These are phyloP conservation scores for Botrytis paeoniae DNA, from an alignment of 2,329 filamentous ascomycete genomes.

Conservation along the genomic window DNA sequence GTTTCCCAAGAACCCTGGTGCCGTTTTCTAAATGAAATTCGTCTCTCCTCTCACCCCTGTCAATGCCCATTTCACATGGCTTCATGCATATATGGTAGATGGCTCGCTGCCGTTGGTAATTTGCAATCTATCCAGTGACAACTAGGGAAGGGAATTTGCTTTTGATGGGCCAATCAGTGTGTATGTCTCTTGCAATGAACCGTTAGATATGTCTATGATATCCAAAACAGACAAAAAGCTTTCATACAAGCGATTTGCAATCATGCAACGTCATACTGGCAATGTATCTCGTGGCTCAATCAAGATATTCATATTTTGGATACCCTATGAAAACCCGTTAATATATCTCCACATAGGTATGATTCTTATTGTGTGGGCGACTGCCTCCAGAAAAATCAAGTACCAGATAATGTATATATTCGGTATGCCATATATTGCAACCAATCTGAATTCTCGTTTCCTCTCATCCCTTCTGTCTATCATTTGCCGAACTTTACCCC, in stretches of 20 bases:
- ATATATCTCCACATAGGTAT: background rate
- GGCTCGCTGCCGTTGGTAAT: background rate
- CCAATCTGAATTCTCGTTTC: background rate
- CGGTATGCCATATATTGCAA: background rate
- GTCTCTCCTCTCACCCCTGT: background rate
- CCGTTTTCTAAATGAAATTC: background rate
- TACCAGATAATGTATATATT: background rate
- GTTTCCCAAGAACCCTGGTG: background rate
- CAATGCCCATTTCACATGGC: slow-evolving; percentile 2
- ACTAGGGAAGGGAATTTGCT: background rate
- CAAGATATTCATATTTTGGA: background rate
- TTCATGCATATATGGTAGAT: slow-evolving; percentile 9
- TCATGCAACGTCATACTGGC: slow-evolving; percentile 10
- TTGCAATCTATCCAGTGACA: slow-evolving; percentile 1
- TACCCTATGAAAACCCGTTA: background rate
- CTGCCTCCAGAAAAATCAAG: background rate
- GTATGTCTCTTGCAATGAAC: background rate
- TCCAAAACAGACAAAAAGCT: background rate
- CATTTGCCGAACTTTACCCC: background rate
- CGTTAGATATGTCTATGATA: background rate
- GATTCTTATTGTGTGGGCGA: background rate
- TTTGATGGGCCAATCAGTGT: background rate
- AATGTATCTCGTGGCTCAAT: background rate
- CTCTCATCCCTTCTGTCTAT: background rate
- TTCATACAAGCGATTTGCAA: background rate